phyloP scores from a whole-genome alignment of 176 grass and related monocot genomes.

The Ensete ventricosum region DNA sequence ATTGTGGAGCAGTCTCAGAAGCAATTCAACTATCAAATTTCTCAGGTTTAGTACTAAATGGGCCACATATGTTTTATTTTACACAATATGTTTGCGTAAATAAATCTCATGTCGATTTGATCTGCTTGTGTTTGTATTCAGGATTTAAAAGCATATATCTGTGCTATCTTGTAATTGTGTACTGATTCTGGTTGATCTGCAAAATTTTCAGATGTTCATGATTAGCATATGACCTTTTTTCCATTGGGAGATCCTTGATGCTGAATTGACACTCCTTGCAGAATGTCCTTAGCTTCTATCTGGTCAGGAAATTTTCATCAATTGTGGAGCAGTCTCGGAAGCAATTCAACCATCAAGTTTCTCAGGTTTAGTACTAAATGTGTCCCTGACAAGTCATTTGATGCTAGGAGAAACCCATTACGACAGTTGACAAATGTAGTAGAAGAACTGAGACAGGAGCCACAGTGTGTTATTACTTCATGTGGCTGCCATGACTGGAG shows the following conservation, averaged over 20 bases:
- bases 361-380: slow-evolving; percentile 31
- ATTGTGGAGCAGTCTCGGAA: slow-evolving; percentile 42
- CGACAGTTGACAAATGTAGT: slow-evolving; percentile 30
- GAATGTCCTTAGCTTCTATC: slow-evolving; percentile 44
- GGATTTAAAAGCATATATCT: too few species aligned
- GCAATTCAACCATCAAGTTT: slow-evolving; percentile 27
- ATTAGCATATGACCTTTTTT: slow-evolving; percentile 17
- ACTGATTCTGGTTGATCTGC: background rate
- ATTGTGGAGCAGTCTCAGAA: slow-evolving; percentile 41
- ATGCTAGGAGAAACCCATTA: slow-evolving; percentile 23
- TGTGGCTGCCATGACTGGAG: too few species aligned
- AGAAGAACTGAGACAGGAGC: too few species aligned
- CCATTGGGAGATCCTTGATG: slow-evolving; percentile 11
- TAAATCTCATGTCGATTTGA: too few species aligned
- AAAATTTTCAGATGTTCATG: background rate
- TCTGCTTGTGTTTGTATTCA: too few species aligned
- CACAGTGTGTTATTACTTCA: too few species aligned
- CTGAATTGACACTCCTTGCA: slow-evolving; percentile 5
- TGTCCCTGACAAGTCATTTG: slow-evolving; percentile 28
- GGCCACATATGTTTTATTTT: background rate
- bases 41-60: slow-evolving; percentile 31
- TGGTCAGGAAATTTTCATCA: slow-evolving; percentile 55
- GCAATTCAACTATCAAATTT: slow-evolving; percentile 27
- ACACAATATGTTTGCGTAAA: too few species aligned
- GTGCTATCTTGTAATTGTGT: too few species aligned